Conservation (phyloP, 2,329 filamentous ascomycete species). For the Penicillium sp. region DNA sequence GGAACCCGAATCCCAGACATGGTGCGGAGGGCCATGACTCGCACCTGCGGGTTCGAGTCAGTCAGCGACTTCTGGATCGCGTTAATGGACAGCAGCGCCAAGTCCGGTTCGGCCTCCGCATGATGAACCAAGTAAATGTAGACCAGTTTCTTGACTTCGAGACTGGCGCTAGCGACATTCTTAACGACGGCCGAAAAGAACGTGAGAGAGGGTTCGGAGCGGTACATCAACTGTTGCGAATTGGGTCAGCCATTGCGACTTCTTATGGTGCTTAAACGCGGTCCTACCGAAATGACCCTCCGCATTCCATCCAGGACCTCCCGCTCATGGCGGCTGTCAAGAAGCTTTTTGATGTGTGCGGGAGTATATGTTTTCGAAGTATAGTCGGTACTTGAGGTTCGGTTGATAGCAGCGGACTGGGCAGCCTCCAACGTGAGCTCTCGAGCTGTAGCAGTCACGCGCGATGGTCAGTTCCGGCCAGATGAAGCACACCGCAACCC, state of each 20-base stretch:
- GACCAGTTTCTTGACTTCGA: conserved; percentile 96
- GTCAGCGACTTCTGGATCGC: conserved; percentile 97
- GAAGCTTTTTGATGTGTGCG: conserved; percentile 87
- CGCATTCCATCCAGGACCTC: conserved; percentile 91
- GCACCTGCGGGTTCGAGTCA: conserved; percentile 84
- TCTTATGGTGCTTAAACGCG: not conserved
- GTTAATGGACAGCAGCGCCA: conserved; percentile 94
- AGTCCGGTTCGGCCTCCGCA: conserved; percentile 93
- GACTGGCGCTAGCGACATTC: conserved; percentile 89
- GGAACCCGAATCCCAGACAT: conserved; percentile 98
- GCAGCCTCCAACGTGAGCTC: conserved; percentile 97
- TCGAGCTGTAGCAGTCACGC: conserved; percentile 63
- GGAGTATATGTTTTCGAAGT: conserved; percentile 68
- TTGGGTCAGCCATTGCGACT: conserved; percentile 16
- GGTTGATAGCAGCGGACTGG: conserved; percentile 70
- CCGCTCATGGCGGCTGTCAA: conserved; percentile 90
- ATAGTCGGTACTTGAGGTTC: conserved; percentile 55
- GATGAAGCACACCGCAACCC: not conserved
- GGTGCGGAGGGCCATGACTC: conserved; percentile 87
- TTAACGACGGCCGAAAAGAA: conserved; percentile 99
- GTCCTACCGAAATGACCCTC: conserved; percentile 76
- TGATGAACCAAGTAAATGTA: conserved; percentile 98
- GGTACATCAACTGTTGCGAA: conserved; percentile 82
- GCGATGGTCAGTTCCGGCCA: conserved; percentile 17
- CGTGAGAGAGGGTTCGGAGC: conserved; percentile 79